These are phyloP conservation scores for Phylloporus arenicola DNA, from an alignment of 768 basidiomycete genomes.

Conservation along the genomic window DNA sequence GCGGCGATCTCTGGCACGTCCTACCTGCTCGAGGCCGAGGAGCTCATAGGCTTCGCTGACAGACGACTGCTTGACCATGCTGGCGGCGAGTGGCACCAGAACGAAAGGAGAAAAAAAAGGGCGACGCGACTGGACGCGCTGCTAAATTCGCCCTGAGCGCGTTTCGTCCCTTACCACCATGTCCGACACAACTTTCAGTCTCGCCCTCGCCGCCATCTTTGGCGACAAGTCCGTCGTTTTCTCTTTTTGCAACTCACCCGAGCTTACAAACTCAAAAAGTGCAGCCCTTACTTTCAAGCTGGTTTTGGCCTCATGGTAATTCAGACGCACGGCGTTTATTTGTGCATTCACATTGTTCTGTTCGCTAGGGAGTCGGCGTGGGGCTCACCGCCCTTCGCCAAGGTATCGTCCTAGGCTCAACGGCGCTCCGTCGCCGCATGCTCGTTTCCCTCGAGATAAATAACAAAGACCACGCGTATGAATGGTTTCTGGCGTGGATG, in stretches of 20 bases:
- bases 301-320: constrained; percentile 95
- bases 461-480: constrained; percentile 90
- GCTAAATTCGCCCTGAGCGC: constrained; percentile 9
- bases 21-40: constrained; percentile 54
- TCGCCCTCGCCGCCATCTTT: constrained; percentile 38
- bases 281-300: constrained; percentile 94
- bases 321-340: neutral
- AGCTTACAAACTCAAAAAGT: constrained; percentile 32
- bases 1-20: neutral
- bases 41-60: constrained; percentile 35
- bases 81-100: constrained; percentile 6
- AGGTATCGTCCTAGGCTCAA: constrained; percentile 60
- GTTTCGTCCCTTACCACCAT: constrained; percentile 7
- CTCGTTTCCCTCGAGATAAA: constrained; percentile 95
- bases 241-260: neutral
- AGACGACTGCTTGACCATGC: constrained; percentile 35
- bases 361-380: constrained; percentile 78
- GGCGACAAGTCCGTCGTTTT: constrained; percentile 61
- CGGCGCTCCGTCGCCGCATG: constrained; percentile 79
- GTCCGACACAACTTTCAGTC: constrained; percentile 13
- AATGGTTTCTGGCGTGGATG: constrained; percentile 98
- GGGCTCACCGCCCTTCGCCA: constrained; percentile 72
- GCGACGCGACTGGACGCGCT: constrained; percentile 28
- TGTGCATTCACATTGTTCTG: neutral
- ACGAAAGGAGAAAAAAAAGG: constrained; percentile 4